phyloP scores from a whole-genome alignment of 1,284 basidiomycete genomes.

The Xerocomus nothofagi region DNA sequence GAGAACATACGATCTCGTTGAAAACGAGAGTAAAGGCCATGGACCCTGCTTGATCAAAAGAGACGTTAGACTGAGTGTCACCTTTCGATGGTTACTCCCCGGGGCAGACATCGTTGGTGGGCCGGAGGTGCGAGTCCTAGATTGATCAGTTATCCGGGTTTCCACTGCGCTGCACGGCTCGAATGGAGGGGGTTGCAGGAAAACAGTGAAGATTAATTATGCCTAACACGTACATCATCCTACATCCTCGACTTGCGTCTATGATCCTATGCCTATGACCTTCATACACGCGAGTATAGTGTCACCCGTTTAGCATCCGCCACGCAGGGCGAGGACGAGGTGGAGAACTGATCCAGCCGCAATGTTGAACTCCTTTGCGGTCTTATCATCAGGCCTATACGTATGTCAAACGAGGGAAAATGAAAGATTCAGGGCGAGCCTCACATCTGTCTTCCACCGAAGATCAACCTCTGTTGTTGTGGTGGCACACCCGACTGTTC shows the following conservation, averaged over 20 bases:
- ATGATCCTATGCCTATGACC: slow-evolving; percentile 25
- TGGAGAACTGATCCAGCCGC: slow-evolving; percentile 84
- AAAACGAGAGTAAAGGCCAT: slow-evolving; percentile 28
- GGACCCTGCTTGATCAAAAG: slow-evolving; percentile 48
- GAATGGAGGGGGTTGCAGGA: slow-evolving; percentile 8
- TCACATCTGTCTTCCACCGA: slow-evolving; percentile 92
- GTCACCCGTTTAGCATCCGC: slow-evolving; percentile 47
- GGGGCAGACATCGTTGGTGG: slow-evolving; percentile 76
- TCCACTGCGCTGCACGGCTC: slow-evolving; percentile 4
- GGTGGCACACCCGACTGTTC: slow-evolving; percentile 99
- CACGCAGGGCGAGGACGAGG: slow-evolving; percentile 89
- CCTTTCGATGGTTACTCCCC: slow-evolving; percentile 75
- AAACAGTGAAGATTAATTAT: slow-evolving; percentile 29
- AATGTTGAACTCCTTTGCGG: slow-evolving; percentile 81
- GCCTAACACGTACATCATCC: slow-evolving; percentile 24
- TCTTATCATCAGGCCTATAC: slow-evolving; percentile 81
- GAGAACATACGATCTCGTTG: slow-evolving; percentile 49
- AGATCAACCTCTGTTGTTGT: slow-evolving; percentile 95
- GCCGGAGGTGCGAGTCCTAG: slow-evolving; percentile 19
- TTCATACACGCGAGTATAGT: slow-evolving; percentile 13
- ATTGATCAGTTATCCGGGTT: slow-evolving; percentile 6
- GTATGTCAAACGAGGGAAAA: slow-evolving; percentile 3
- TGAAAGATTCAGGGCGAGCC: slow-evolving; percentile 35
- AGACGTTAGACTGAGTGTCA: slow-evolving; percentile 67
- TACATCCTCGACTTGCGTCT: slow-evolving; percentile 24